A percentile compares a stretch with the other conserved stretches of the same genome.
Evolutionary conservation across 495 filamentous ascomycete species (phyloP).

Genomic region (Podospora pseudopauciseta): DNA sequence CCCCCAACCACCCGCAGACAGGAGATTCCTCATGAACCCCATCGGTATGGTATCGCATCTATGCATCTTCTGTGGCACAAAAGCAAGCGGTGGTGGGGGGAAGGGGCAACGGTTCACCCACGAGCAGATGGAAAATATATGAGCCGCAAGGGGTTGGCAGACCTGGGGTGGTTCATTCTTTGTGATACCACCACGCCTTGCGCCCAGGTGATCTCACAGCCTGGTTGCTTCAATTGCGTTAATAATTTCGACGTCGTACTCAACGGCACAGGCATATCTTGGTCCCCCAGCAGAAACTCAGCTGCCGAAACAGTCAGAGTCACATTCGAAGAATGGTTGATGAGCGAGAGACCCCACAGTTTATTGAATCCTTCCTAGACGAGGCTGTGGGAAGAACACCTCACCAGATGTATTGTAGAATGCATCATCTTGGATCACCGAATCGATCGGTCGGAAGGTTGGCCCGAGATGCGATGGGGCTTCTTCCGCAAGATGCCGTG

Average conservation of each 20-base stretch:
- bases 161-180: not conserved
- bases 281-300: not conserved
- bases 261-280: not conserved
- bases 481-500: constrained; percentile 3
- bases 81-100: not conserved
- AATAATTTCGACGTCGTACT: not conserved
- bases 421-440: constrained; percentile 5
- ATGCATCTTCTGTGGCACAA: not conserved
- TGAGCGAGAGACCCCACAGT: not conserved
- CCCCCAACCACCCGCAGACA: not conserved
- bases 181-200: not conserved
- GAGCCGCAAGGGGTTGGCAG: not conserved
- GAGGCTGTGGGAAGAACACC: not conserved
- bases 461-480: constrained; percentile 6
- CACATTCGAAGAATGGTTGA: not conserved
- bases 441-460: constrained; percentile 15
- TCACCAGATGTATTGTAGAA: not conserved
- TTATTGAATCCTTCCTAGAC: not conserved
- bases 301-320: not conserved
- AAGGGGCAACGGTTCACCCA: not conserved
- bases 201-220: not conserved
- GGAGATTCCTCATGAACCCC: not conserved
- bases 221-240: not conserved
- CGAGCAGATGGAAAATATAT: not conserved
- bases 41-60: not conserved